phyloP scores from a whole-genome alignment of 2,329 filamentous ascomycete species.

The Neopestalotiopsis sp. region DNA sequence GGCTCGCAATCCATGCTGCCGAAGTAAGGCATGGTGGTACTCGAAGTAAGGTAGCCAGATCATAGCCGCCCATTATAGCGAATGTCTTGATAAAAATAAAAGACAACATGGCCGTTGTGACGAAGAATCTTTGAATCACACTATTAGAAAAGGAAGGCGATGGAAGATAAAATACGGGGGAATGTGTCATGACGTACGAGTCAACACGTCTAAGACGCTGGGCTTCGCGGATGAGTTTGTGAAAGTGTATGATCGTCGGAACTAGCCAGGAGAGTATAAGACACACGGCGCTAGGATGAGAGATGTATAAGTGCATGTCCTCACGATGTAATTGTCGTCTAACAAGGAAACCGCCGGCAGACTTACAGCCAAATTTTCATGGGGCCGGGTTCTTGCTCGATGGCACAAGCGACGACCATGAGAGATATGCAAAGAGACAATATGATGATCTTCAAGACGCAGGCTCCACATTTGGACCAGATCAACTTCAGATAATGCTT shows the following conservation, averaged over 20 bases:
- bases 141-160: too few relatives aligned
- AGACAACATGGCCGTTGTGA: neutral
- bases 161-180: too few relatives aligned
- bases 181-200: neutral
- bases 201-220: neutral
- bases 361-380: too few relatives aligned
- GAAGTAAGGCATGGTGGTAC: slow-evolving; percentile 4
- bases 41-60: neutral
- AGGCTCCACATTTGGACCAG: too few relatives aligned
- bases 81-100: slow-evolving; percentile 3
- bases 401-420: too few relatives aligned
- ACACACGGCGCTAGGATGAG: neutral
- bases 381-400: too few relatives aligned
- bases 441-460: too few relatives aligned
- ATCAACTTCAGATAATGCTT: too few relatives aligned
- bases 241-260: neutral
- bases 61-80: neutral
- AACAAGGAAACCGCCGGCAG: too few relatives aligned
- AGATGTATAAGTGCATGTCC: neutral
- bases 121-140: too few relatives aligned
- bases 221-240: neutral
- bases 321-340: too few relatives aligned
- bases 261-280: neutral
- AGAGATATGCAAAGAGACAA: too few relatives aligned
- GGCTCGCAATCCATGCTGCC: neutral